Evolutionary conservation across 2,329 filamentous ascomycete species (phyloP), one percentile per base, ranked within the genome.

Genomic region (Aspergillus quadrilineatus): DNA sequence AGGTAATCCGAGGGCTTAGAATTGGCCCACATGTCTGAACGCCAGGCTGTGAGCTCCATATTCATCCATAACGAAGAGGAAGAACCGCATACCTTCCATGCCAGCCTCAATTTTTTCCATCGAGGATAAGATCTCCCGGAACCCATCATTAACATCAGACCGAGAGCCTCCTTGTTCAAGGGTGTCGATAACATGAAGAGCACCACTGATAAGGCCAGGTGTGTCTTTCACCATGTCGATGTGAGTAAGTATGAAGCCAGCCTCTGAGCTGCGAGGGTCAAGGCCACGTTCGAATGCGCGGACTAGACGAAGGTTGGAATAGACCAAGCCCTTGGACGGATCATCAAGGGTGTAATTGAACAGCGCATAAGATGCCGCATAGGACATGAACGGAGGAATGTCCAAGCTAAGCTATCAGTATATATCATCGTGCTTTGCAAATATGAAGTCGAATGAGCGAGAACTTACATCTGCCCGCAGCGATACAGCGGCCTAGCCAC

Each of bases 161-260:
- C 88, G 83, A 59, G 83, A 67, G 50, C 78, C 73, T 30, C 75
- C 73, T 42, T 70, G 67, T 45, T 81, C 77, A 32, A 82, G 75
- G 5, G 79, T 79, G 50, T 88, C 82, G 26, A 96, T 80, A 50
- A 88, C 83, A 50, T 85, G 80, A 46, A 90, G 81, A 3, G 86
- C 84, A 32, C 90, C 90, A 42, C 84, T 82, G 46, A 97, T 86
- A 1, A 97, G 80, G 0, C 85, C 84, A 0, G 88, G 88, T 0
- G 92, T 92, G 74, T 96, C 86, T 70, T 87, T 87, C 49, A 96
- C 93, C 92, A 97, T 97, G 74, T 95, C 91, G 50, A 97, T 87
- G 73, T 97, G 93, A 4, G 94, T 92, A 10, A 97, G 83, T n/a
- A 97, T 91, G 71, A 97, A 97, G 49, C 93, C 93, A 0, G 93